phyloP scores from a whole-genome alignment of 2,329 filamentous ascomycete genomes.

The Penicillium sp. region DNA sequence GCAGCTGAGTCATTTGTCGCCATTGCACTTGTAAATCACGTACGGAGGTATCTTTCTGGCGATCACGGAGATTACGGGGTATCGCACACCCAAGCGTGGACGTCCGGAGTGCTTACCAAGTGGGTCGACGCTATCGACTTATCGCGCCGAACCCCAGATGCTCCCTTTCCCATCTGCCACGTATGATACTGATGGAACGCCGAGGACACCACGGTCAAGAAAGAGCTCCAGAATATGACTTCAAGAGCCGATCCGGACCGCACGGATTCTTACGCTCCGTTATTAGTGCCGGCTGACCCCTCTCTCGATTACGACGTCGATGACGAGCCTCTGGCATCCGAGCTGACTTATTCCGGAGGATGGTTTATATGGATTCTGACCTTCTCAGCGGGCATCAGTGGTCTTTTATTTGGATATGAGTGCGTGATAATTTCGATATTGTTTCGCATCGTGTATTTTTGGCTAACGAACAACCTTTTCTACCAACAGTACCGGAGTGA shows the following conservation, averaged over 20 bases:
- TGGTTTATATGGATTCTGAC: slow-evolving; percentile 57
- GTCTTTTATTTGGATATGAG: slow-evolving; percentile 62
- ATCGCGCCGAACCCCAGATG: slow-evolving; percentile 15
- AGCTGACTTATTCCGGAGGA: slow-evolving; percentile 27
- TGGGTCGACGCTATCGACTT: slow-evolving; percentile 22
- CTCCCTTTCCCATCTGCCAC: slow-evolving; percentile 2
- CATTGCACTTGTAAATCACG: no score
- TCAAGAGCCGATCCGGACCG: slow-evolving; percentile 22
- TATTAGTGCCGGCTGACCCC: slow-evolving; percentile 26
- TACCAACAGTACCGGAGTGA: slow-evolving; percentile 55
- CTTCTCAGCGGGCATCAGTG: slow-evolving; percentile 56
- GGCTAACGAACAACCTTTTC: slow-evolving; percentile 8
- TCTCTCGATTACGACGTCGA: slow-evolving; percentile 12
- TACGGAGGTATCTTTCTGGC: no score
- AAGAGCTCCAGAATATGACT: slow-evolving; percentile 23
- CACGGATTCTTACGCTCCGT: slow-evolving; percentile 29
- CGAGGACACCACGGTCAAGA: neutral
- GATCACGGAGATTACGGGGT: no score
- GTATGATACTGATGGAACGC: neutral
- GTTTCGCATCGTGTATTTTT: slow-evolving; percentile 6
- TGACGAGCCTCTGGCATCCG: slow-evolving; percentile 11
- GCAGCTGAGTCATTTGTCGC: no score
- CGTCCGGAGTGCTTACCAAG: slow-evolving; percentile 1
- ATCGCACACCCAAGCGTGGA: no score
- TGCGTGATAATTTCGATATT: no score